phyloP scores from a whole-genome alignment of 805 yeast species.

The Limtongia smithiae region DNA sequence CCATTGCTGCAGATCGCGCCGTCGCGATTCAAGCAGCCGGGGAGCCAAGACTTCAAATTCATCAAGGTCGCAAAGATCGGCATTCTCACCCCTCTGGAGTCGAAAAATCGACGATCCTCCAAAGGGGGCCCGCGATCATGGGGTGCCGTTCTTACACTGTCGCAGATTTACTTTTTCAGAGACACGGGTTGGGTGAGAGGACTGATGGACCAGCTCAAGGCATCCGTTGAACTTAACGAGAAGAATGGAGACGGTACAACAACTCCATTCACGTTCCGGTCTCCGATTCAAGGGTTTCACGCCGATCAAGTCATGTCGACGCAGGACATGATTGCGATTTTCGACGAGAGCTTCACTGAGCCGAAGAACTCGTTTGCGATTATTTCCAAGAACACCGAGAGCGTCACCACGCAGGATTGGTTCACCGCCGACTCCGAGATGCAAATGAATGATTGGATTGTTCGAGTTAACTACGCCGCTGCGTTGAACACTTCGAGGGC shows the following conservation, averaged over 20 bases:
- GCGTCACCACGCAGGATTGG: slow-evolving; percentile 39
- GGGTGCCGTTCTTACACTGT: slow-evolving; percentile 44
- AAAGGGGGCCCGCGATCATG: slow-evolving; percentile 39
- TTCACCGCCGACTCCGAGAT: slow-evolving; percentile 44
- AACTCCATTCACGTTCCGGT: slow-evolving; percentile 29
- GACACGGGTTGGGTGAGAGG: slow-evolving; percentile 39
- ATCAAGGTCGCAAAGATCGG: slow-evolving; percentile 42
- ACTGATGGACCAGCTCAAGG: slow-evolving; percentile 28
- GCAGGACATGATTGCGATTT: slow-evolving; percentile 43
- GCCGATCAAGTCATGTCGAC: slow-evolving; percentile 40
- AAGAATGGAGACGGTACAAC: neutral
- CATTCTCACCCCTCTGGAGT: slow-evolving; percentile 37
- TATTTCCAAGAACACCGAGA: slow-evolving; percentile 34
- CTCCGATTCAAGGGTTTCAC: slow-evolving; percentile 40
- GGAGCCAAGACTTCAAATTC: slow-evolving; percentile 6
- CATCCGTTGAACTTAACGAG: slow-evolving; percentile 7
- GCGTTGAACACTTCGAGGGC: slow-evolving; percentile 44
- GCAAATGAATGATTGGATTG: slow-evolving; percentile 60
- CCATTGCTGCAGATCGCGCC: slow-evolving; percentile 39
- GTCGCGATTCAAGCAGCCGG: slow-evolving; percentile 36
- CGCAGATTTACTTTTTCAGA: slow-evolving; percentile 43
- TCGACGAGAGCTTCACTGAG: slow-evolving; percentile 23
- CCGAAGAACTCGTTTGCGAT: slow-evolving; percentile 34
- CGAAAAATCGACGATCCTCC: slow-evolving; percentile 34
- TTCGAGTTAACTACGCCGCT: slow-evolving; percentile 51